These are phyloP conservation scores for Pyronema domesticum DNA, from an alignment of 495 filamentous ascomycete species.

Conservation along the genomic window DNA sequence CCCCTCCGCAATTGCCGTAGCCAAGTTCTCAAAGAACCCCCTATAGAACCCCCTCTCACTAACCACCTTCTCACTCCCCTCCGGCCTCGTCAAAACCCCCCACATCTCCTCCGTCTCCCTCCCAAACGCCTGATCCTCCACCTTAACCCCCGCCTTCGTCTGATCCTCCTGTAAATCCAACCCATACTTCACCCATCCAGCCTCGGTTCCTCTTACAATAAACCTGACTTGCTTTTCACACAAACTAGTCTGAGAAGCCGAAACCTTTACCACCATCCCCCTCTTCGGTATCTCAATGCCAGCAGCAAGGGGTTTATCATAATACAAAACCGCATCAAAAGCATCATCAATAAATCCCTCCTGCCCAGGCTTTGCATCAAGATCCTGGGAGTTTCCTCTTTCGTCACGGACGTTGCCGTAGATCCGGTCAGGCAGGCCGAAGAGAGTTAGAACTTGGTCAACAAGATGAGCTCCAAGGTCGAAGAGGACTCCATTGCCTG, in stretches of 20 bases:
- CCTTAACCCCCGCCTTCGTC: slow-evolving; percentile 44
- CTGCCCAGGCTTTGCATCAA: slow-evolving; percentile 8
- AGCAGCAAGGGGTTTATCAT: neutral
- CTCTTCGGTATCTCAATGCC: neutral
- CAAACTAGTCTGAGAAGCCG: slow-evolving; percentile 46
- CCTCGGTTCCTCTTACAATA: slow-evolving; percentile 66
- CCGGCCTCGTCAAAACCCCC: slow-evolving; percentile 29
- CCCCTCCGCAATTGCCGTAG: slow-evolving; percentile 30
- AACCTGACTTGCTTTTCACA: slow-evolving; percentile 57
- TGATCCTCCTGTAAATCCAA: slow-evolving; percentile 73
- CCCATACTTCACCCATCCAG: slow-evolving; percentile 62
- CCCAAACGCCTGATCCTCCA: slow-evolving; percentile 35
- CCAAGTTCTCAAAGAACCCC: slow-evolving; percentile 55
- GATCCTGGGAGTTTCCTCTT: slow-evolving; percentile 30
- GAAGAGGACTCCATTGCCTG: slow-evolving; percentile 57
- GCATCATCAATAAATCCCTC: slow-evolving; percentile 20
- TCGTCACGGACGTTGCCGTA: slow-evolving; percentile 53
- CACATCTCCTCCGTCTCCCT: slow-evolving; percentile 35
- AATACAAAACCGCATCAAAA: slow-evolving; percentile 18
- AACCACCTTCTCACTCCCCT: slow-evolving; percentile 25
- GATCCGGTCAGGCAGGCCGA: slow-evolving; percentile 54
- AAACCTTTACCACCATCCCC: slow-evolving; percentile 16
- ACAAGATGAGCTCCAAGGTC: slow-evolving; percentile 74
- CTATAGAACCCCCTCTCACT: slow-evolving; percentile 43
- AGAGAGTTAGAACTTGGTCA: slow-evolving; percentile 62